Evolutionary conservation across 768 basidiomycete species (phyloP), one percentile per base, ranked within the genome.

Genomic region (Rhodotorula diobovata): DNA sequence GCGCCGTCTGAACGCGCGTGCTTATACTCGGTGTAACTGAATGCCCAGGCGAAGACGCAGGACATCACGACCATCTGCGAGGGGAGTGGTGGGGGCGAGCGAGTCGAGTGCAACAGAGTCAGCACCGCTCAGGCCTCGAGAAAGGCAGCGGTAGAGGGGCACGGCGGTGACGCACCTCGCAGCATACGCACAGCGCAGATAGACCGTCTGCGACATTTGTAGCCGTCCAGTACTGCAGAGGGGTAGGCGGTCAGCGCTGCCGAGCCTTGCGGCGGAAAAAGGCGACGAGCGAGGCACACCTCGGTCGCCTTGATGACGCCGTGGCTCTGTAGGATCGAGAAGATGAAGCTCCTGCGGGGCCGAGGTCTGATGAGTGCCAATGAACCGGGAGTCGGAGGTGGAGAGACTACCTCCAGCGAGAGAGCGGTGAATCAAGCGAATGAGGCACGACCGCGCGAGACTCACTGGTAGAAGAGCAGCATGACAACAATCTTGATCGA

Each of bases 181-280:
- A 86, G 73, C 89, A 90, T 41, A 87, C 90, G 28, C 89, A 83
- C 9, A 96, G 83, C 0, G 93, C 91, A 72, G 87, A 89, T 41
- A 94, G 81, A 1, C 93, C 93, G 68, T 95, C 85, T 1, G 91
- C 85, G 61, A 95, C 86, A 77, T 95, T 95, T 8, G 88, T 87
- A 46, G 83, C 81, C 5, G 91, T 90, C 92, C 93, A 93, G 77
- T 87, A 92, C 66, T 84, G 51, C 28, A 12, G 15, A 8, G 16
- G 14, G 23, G 37, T 21, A 51, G 21, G n/a, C n/a, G 7, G 7
- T 18, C 10, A 35, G 23, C 20, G 39, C 9, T 39, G 39, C 39
- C 39, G 39, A 39, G 9, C 9, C 7, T 39, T 14, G 39, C 23
- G 8, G 46, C 46, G 45, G 9, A 16, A 16, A 48, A 18, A 28